Evolutionary conservation across 345 rosid species (phyloP).

Genomic region (Hibiscus trionum): DNA sequence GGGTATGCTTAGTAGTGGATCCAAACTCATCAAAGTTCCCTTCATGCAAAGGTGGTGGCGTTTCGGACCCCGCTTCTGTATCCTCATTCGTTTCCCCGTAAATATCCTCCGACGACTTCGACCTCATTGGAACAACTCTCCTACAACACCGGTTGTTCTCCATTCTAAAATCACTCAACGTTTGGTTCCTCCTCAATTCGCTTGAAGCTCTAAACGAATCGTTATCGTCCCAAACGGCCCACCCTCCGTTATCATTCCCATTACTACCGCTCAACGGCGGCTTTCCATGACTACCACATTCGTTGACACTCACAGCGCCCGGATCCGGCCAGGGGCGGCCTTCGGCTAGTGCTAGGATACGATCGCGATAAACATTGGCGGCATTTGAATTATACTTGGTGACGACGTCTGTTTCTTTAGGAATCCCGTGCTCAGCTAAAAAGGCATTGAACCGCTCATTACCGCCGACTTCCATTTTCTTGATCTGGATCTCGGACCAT

Average conservation of each 20-base stretch:
- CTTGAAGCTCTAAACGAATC: constrained; percentile 42
- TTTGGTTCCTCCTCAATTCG: constrained; percentile 76
- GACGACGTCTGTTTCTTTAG: constrained; percentile 69
- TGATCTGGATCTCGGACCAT: constrained; percentile 99
- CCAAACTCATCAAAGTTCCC: constrained; percentile 93
- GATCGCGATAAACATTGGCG: constrained; percentile 70
- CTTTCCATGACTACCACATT: constrained; percentile 30
- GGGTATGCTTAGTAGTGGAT: constrained; percentile 43
- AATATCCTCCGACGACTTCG: constrained; percentile 73
- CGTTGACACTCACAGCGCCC: constrained; percentile 38
- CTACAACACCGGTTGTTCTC: constrained; percentile 23
- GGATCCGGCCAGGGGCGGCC: constrained; percentile 83
- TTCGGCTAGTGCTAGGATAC: constrained; percentile 79
- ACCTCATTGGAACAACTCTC: constrained; percentile 46
- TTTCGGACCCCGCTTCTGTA: constrained; percentile 60
- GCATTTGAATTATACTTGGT: constrained; percentile 83
- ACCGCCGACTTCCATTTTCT: constrained; percentile 94
- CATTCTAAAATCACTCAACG: constrained; percentile 56
- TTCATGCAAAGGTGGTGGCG: constrained; percentile 74
- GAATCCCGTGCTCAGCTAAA: constrained; percentile 55
- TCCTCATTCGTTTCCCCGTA: constrained; percentile 70
- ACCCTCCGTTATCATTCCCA: constrained; percentile 30
- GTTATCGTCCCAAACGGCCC: constrained; percentile 22
- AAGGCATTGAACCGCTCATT: constrained; percentile 74
- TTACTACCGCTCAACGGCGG: constrained; percentile 40